Conservation (phyloP, 2,329 filamentous ascomycete genomes). For the Ceratocystis harringtonii region DNA sequence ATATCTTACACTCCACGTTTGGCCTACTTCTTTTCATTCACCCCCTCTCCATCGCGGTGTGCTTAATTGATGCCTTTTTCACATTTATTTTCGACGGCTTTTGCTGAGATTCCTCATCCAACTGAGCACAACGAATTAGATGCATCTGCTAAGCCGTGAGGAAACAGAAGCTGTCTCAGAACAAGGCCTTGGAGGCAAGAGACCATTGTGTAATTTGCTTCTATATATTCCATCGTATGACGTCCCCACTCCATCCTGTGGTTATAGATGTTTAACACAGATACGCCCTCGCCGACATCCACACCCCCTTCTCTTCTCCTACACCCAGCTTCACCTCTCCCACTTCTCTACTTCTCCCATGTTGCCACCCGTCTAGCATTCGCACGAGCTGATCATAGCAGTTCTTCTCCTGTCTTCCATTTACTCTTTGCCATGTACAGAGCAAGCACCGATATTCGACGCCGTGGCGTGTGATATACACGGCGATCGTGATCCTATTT, state of each 20-base stretch:
- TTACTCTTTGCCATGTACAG: background rate
- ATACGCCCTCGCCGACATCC: background rate
- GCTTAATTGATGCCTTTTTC: background rate
- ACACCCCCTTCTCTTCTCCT: background rate
- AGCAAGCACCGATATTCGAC: background rate
- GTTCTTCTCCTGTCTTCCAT: background rate
- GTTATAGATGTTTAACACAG: background rate
- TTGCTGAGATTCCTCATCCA: background rate
- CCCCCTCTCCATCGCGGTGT: background rate
- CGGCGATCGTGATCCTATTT: background rate
- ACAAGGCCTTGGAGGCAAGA: background rate
- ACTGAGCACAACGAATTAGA: background rate
- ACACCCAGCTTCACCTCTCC: background rate
- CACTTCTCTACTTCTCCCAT: background rate
- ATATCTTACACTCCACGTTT: too few relatives aligned
- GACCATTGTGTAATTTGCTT: background rate
- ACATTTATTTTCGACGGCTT: too few relatives aligned
- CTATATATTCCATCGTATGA: background rate
- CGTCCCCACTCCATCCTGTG: background rate
- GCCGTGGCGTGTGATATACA: background rate
- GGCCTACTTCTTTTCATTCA: too few relatives aligned
- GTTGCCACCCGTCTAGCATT: background rate
- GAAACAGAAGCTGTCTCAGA: background rate
- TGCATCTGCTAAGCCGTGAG: background rate
- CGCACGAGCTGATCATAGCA: background rate